Evolutionary conservation across 1,284 basidiomycete genomes (phyloP), one percentile per base, ranked within the genome.

Genomic region (Cutaneotrichosporon arboriforme): DNA sequence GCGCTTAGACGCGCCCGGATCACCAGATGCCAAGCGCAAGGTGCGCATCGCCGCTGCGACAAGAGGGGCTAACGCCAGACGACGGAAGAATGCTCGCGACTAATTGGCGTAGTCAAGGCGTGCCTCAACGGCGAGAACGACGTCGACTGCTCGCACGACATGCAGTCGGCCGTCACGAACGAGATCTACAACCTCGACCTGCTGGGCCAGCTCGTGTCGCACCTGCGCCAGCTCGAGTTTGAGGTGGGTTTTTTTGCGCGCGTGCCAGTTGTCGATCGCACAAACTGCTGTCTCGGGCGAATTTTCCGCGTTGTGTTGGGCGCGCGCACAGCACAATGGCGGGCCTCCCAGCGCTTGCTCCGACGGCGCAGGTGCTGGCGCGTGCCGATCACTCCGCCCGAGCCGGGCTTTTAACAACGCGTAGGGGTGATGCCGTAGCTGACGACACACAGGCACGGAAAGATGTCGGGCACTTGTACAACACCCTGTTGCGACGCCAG

Each of bases 401-500:
- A 8, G 36, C 14, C 36, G 15, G 15, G 36, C 17, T 31, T 31
- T 31, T 31, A 31, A n/a, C 26, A 31, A 31, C 26, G 26, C 26
- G 26, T 31, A 31, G 26, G 26, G 26, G 10, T 10, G 26, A 31
- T 31, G 26, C 26, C 26, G 26, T 13, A 21, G 47, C 39, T 42
- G 40, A 42, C 34, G 21, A 18, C 26, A 31, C 5, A 31, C 50
- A 79, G 78, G 78, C 80, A 5, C 76, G 79, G 46, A 98, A 98
- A 77, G 96, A 98, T 67, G 90, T 94, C 26, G 89, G 93, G 0
- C 90, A 93, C 75, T 94, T 98, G 66, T 97, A 96, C 81, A 94
- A 89, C 76, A 88, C 88, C 63, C 83, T 99, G n/a, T 80, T 98
- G 4, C 84, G 93, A 49, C 81, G 96, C 44, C 92, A 96, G 75